Base-by-base conservation (phyloP, 306 rosid genomes). In the Oemleria cerasiformis region DNA sequence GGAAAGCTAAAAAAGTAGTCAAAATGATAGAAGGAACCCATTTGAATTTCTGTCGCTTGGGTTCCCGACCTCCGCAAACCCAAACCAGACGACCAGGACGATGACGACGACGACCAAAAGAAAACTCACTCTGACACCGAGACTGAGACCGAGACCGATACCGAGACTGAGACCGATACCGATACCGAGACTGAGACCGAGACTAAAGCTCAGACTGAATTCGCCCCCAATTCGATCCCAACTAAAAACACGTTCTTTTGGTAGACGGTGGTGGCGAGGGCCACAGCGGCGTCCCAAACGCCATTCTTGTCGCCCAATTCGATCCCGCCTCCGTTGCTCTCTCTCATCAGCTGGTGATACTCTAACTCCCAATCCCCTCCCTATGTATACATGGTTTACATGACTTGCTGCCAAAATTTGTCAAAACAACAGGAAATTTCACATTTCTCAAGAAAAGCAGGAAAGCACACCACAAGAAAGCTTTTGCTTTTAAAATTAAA, bases 211-310 rank as follows among this genome's bases (percentile, higher is more conserved):
- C 34, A 17, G 20, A 30, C 61, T 39, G 72, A 67, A 11, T 10
- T 40, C 39, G 30, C n/a, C n/a, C 63, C 17, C 49, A 38, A 16
- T 40, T 48, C 54, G 15, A 55, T 30, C 74, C 75, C 25, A 51
- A 38, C 51, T 79, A 77, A 17, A 77, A 40, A 60, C 82, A 81
- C 74, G 68, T 87, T 2, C 88, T 87, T 1, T 70, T 88, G 49
- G 80, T 96, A 36, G 98, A 97, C 17, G 98, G 98, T 4, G 98
- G 97, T 21, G 98, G 97, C 50, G 92, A 82, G 73, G 95, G 98
- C 30, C 77, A 79, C 65, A 94, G 92, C 67, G 98, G 98, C 21
- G 87, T 94, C 64, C 88, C 88, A 1, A 94, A 94, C 81, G 85
- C 96, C 34, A 56, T 94, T 39, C 42, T 87, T 62, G 73, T 94